Evolutionary conservation across 148 eudicot genomes (phyloP).

Genomic region (Fagopyrum esculentum): DNA sequence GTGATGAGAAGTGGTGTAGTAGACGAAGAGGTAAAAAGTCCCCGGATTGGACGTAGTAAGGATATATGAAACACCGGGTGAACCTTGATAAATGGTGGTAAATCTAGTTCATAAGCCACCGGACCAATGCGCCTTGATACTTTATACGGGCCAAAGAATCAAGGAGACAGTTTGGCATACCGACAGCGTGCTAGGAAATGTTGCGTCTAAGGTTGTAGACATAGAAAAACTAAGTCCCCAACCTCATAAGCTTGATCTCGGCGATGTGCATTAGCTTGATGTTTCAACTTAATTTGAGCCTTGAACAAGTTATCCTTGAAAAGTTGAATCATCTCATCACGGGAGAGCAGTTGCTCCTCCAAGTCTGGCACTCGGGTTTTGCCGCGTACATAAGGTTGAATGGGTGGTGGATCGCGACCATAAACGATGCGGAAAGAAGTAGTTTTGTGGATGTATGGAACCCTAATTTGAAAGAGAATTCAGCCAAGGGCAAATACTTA

Average conservation of each 20-base stretch:
- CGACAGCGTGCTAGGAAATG: neutral
- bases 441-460: neutral
- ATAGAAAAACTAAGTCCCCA: neutral
- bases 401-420: neutral
- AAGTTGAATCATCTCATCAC: neutral
- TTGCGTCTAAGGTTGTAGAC: neutral
- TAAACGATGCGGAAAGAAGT: neutral
- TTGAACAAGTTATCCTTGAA: neutral
- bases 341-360: neutral
- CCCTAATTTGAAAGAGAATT: neutral
- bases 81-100: neutral
- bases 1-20: neutral
- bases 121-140: neutral
- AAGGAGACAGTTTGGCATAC: neutral
- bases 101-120: neutral
- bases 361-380: neutral
- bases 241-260: neutral
- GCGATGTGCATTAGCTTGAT: neutral
- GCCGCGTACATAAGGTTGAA: neutral
- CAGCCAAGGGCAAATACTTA: neutral
- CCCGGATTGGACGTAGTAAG: neutral
- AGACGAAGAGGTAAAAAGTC: neutral
- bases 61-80: neutral
- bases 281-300: neutral
- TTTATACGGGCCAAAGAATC: neutral